phyloP scores from a whole-genome alignment of 2,329 filamentous ascomycete species.

The Ilyonectria mors-panacis region DNA sequence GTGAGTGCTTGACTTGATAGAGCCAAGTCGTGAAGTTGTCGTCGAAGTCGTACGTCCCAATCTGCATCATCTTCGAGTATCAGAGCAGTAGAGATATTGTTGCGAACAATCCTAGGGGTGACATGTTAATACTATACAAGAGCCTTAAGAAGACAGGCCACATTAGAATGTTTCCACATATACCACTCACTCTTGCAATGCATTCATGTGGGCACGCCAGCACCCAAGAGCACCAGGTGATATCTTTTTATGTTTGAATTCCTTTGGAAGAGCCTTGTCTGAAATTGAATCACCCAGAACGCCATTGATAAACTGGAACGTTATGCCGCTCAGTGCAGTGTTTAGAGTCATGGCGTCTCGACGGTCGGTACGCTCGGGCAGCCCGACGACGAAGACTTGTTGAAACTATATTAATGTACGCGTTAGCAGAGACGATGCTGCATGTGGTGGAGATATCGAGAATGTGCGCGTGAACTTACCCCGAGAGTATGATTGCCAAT shows the following conservation, averaged over 20 bases:
- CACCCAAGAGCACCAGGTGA: conserved; percentile 33
- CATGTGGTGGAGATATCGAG: background rate
- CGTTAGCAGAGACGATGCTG: background rate
- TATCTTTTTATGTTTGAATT: conserved; percentile 20
- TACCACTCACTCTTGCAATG: conserved; percentile 38
- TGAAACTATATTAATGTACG: conserved; percentile 30
- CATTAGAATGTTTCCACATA: background rate
- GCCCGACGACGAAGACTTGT: conserved; percentile 61
- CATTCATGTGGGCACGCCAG: conserved; percentile 58
- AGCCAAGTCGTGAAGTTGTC: conserved; percentile 62
- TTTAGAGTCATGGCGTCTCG: conserved; percentile 64
- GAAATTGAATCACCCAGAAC: conserved; percentile 55
- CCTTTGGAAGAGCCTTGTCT: conserved; percentile 53
- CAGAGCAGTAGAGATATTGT: conserved; percentile 62
- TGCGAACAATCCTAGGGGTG: conserved; percentile 58
- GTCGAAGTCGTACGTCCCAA: conserved; percentile 68
- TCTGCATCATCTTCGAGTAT: conserved; percentile 72
- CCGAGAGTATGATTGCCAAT: background rate
- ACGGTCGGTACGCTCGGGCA: conserved; percentile 64
- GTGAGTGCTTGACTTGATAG: conserved; percentile 53
- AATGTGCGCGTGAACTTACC: background rate
- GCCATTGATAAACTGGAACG: conserved; percentile 63
- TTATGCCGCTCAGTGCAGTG: conserved; percentile 60
- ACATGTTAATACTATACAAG: conserved; percentile 29
- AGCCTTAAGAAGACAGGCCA: background rate